phyloP scores from a whole-genome alignment of 177 flowering plant species.

The Vitis hybrid region DNA sequence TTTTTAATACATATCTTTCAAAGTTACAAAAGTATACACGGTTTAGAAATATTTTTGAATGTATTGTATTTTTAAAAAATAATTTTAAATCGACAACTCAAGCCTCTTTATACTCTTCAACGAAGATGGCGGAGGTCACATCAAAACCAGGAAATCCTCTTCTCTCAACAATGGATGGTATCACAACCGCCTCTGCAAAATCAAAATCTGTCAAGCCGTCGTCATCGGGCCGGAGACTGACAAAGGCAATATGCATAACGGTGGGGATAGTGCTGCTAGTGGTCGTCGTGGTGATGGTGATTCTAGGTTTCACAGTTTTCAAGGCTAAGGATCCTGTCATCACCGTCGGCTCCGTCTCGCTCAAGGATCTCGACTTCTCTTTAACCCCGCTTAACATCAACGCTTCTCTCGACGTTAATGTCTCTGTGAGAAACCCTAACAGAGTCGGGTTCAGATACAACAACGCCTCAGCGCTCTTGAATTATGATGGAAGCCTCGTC shows the following conservation, averaged over 20 bases:
- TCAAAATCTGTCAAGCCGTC: too few species aligned
- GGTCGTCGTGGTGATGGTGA: slow-evolving; percentile 24
- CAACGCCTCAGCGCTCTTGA: slow-evolving; percentile 36
- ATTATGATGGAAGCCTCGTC: slow-evolving; percentile 39
- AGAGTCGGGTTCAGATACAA: slow-evolving; percentile 44
- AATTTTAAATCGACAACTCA: too few species aligned
- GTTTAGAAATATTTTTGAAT: too few species aligned
- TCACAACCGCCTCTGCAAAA: too few species aligned
- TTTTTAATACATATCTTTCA: too few species aligned
- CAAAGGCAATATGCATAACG: slow-evolving; percentile 19
- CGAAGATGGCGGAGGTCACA: too few species aligned
- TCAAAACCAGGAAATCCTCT: too few species aligned
- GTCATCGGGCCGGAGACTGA: slow-evolving; percentile 8
- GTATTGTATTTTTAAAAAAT: too few species aligned
- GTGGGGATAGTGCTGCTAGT: slow-evolving; percentile 3
- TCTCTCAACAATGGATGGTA: too few species aligned
- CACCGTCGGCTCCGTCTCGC: slow-evolving; percentile 31
- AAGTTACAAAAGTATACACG: too few species aligned
- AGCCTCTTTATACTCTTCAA: too few species aligned
- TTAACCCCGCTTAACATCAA: slow-evolving; percentile 30
- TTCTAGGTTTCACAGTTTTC: slow-evolving; percentile 55
- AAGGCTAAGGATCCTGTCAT: slow-evolving; percentile 46
- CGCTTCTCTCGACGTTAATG: slow-evolving; percentile 31
- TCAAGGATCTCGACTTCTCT: slow-evolving; percentile 25
- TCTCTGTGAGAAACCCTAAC: slow-evolving; percentile 58